Evolutionary conservation across 164 flowering plant genomes (phyloP), one percentile per base, ranked within the genome.

Genomic region (Akebia trifoliata): DNA sequence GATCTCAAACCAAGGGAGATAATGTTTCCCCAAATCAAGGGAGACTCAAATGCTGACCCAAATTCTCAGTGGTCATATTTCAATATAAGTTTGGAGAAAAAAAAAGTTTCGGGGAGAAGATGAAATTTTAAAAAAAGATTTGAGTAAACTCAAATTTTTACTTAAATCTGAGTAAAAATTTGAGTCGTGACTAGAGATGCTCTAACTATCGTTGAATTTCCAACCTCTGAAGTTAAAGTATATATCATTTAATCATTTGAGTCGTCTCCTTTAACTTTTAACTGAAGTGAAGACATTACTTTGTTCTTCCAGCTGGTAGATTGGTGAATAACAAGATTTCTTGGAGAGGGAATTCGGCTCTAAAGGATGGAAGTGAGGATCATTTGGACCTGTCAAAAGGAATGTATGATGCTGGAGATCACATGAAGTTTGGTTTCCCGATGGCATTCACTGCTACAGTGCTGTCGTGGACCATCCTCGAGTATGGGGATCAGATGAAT

Each of bases 371-470:
- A 60, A 80, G 65, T 31, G 80, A 76, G 25, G 85, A 65, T n/a
- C 65, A 66, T 0, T 42, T 83, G 72, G 97, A 93, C 72, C 83
- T 93, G n/a, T 78, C 96, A 0, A 87, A 84, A 68, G 98, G 98
- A 45, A 76, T 93, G 92, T 93, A 85, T 58, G 98, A 93, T 77
- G 97, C 98, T 29, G 98, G 98, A 9, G 98, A 93, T 71, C 92
- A 84, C 61, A 74, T 93, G 74, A 93, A 93, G 76, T 93, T 90
- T 77, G 86, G 84, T 32, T 81, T 93, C 29, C 98, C 98, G 0
- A 74, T 93, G 97, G 95, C 98, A 46, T 93, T 81, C 64, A 90
- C 98, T 47, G 96, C 96, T 30, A 87, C 97, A 0, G 81, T 93
- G 10, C 69, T 93, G 63, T 90, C 97, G 4, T 90, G 97, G 97